Conservation (phyloP, 768 basidiomycete species). For the Tricholoma matsutake region DNA sequence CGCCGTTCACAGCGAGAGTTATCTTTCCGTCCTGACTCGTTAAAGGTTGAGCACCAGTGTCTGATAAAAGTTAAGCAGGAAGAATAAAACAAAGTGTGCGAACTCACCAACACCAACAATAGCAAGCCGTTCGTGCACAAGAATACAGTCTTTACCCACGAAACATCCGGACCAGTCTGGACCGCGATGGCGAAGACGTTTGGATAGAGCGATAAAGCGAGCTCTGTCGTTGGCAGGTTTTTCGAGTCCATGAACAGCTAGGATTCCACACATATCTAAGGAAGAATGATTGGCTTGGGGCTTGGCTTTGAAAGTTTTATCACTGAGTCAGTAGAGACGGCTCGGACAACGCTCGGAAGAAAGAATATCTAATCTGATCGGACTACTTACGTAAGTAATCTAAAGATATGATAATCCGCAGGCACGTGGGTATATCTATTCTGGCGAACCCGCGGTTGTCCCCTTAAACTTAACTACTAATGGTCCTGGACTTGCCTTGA, state of each 20-base stretch:
- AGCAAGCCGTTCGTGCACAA: conserved; percentile 95
- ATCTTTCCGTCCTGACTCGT: conserved; percentile 80
- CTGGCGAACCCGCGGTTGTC: not conserved
- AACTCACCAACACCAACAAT: conserved; percentile 94
- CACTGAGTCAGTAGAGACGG: no score
- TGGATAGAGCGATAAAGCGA: conserved; percentile 80
- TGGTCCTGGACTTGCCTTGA: not conserved
- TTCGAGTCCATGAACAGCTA: conserved; percentile 79
- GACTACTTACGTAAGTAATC: no score
- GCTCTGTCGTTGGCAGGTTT: conserved; percentile 68
- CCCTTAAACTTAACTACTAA: not conserved
- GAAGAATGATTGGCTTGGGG: conserved; percentile 1
- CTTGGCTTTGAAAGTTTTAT: no score
- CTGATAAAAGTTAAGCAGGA: conserved; percentile 36
- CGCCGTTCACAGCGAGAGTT: conserved; percentile 93
- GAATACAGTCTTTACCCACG: conserved; percentile 75
- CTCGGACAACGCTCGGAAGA: no score
- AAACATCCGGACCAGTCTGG: conserved; percentile 99
- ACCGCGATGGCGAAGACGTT: conserved; percentile 88
- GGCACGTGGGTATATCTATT: not conserved
- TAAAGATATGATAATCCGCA: conserved; percentile 5
- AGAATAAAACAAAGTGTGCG: conserved; percentile 1
- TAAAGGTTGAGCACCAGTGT: conserved; percentile 95
- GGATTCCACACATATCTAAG: conserved; percentile 83
- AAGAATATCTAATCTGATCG: not conserved